phyloP scores from a whole-genome alignment of 73 alveolate genomes.

The Symbiodinium pilosum region DNA sequence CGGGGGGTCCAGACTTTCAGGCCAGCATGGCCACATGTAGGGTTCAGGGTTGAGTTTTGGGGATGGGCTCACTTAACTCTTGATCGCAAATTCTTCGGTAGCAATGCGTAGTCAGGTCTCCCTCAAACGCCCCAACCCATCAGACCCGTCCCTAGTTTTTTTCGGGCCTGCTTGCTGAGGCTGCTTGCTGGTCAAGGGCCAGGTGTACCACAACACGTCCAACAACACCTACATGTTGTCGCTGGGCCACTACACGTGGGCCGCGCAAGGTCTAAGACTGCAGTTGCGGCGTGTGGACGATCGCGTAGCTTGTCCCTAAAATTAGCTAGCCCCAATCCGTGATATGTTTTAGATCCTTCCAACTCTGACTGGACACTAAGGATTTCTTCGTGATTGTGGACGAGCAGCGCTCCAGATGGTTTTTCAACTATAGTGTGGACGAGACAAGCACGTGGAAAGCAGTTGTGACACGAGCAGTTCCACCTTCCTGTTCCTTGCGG shows the following conservation, averaged over 20 bases:
- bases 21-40: too few relatives aligned
- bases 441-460: neutral
- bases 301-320: neutral
- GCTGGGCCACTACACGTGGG: neutral
- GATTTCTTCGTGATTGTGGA: neutral
- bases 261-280: neutral
- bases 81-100: too few relatives aligned
- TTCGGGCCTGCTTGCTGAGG: too few relatives aligned
- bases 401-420: neutral
- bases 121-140: too few relatives aligned
- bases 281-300: neutral
- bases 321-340: too few relatives aligned
- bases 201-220: neutral
- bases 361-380: too few relatives aligned
- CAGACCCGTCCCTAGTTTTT: too few relatives aligned
- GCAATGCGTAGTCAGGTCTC: too few relatives aligned
- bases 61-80: too few relatives aligned
- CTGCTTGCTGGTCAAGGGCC: neutral
- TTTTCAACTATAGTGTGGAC: neutral
- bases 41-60: too few relatives aligned
- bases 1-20: too few relatives aligned
- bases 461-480: neutral
- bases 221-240: neutral
- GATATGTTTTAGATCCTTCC: too few relatives aligned
- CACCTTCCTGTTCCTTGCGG: neutral